A percentile compares a stretch with the other conserved stretches of the same genome.
phyloP scores from a whole-genome alignment of 2,329 filamentous ascomycete species.

The Leptodontidium sp. region DNA sequence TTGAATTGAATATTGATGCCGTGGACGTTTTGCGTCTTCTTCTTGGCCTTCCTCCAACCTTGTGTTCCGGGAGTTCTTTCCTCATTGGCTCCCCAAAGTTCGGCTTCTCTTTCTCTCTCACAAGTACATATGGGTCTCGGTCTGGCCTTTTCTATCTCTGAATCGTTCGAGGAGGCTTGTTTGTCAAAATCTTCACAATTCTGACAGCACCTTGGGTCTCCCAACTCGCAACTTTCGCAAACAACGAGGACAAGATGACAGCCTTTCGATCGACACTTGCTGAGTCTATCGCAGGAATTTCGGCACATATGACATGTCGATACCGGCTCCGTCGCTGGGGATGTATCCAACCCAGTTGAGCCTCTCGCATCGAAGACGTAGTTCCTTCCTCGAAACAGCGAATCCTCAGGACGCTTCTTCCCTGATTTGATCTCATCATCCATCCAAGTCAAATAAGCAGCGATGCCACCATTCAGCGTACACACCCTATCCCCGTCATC shows the following conservation, averaged over 20 bases:
- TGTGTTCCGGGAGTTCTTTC: slow-evolving; percentile 27
- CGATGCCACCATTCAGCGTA: slow-evolving; percentile 46
- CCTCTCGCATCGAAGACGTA: slow-evolving; percentile 49
- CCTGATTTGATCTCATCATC: slow-evolving; percentile 44
- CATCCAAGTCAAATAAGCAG: slow-evolving; percentile 47
- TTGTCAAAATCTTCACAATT: slow-evolving; percentile 40
- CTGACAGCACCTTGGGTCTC: slow-evolving; percentile 42
- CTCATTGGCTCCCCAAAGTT: slow-evolving; percentile 41
- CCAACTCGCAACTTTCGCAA: slow-evolving; percentile 42
- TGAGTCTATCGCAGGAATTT: slow-evolving; percentile 39
- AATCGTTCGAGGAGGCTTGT: background rate
- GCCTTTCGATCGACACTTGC: slow-evolving; percentile 43
- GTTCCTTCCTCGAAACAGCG: slow-evolving; percentile 45
- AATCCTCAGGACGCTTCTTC: slow-evolving; percentile 40
- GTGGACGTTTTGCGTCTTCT: background rate
- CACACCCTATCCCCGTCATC: slow-evolving; percentile 39
- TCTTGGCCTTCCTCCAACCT: slow-evolving; percentile 31
- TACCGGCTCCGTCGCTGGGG: slow-evolving; percentile 35
- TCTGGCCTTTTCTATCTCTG: background rate
- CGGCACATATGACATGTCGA: slow-evolving; percentile 44
- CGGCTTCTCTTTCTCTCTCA: slow-evolving; percentile 43
- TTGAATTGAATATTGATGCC: slow-evolving; percentile 35
- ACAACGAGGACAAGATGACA: slow-evolving; percentile 47
- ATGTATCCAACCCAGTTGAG: slow-evolving; percentile 36
- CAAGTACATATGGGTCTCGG: slow-evolving; percentile 43